Percentiles rank a stretch among this genome's conserved stretches.
Conservation (phyloP, 768 basidiomycete species). For the Mycena vitilis region DNA sequence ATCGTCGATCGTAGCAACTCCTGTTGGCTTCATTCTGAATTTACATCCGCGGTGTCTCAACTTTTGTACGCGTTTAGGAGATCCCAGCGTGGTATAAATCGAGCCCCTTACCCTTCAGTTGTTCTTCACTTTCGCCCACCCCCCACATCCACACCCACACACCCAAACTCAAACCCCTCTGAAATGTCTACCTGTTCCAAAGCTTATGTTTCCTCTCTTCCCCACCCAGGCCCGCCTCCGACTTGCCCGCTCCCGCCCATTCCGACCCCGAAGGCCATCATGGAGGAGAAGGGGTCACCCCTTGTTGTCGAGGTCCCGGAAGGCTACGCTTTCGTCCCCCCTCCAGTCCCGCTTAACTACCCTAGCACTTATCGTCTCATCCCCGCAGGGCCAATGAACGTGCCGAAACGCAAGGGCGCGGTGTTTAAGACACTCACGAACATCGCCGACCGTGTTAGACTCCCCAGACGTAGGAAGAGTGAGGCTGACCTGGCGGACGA, state of each 20-base stretch:
- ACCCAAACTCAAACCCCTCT: background rate
- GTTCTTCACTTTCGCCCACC: background rate
- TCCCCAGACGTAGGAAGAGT: slow-evolving; percentile 2
- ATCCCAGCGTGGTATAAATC: too few species aligned
- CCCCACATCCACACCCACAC: background rate
- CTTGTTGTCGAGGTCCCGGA: slow-evolving; percentile 1
- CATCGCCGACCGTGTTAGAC: background rate
- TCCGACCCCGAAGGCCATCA: background rate
- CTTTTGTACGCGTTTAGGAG: too few species aligned
- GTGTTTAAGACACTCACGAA: slow-evolving; percentile 14
- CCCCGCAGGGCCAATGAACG: slow-evolving; percentile 20
- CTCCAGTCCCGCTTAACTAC: slow-evolving; percentile 7
- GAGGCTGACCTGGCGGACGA: background rate
- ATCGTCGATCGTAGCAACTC: too few species aligned
- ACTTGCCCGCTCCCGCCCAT: slow-evolving; percentile 4
- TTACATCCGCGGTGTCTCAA: too few species aligned
- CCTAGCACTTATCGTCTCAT: slow-evolving; percentile 11
- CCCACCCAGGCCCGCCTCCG: slow-evolving; percentile 13
- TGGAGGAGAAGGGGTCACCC: background rate
- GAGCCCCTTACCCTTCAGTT: background rate
- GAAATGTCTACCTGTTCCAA: background rate
- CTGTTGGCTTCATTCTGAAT: too few species aligned
- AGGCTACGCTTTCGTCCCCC: slow-evolving; percentile 23
- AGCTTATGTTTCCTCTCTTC: background rate
- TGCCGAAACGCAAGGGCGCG: background rate